Base-by-base conservation (phyloP, 257 asterid species). In the Solanum pinnatisectum region DNA sequence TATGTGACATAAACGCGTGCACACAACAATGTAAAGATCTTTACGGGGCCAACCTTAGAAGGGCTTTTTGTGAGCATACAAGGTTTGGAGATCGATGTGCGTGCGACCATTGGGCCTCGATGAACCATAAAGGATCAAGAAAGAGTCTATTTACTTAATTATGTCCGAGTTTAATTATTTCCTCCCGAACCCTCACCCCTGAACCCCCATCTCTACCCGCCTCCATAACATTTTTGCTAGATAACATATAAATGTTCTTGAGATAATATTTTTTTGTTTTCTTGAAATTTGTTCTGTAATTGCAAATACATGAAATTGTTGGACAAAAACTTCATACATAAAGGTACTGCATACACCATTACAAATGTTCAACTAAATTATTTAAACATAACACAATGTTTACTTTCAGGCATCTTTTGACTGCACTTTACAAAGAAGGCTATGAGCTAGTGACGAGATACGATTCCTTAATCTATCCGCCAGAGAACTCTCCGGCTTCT, bases 401-500 rank as follows among this genome's bases (percentile, higher is more conserved):
- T 30, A 7, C 36, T 39, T 84, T 90, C 85, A 94, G 25, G 89
- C 90, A 65, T 72, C 87, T 89, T 89, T 91, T 9, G 91, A 52
- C 90, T 87, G 89, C 89, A 87, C 36, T 88, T 89, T 93, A 18
- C 91, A 89, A 89, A 70, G 78, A 49, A 92, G 82, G 5, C 7
- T 33, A 25, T 91, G 84, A 84, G 87, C 46, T 68, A 89, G 56
- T 27, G 91, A 87, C 83, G 87, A 82, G 56, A 94, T 32, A 84
- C 84, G 42, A 59, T 60, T 83, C 89, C 83, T 87, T 87, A 91
- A 36, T 39, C 88, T 90, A 82, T 90, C 36, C 72, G 87, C 33
- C 8, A 91, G 11, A 71, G 91, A 46, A 37, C 88, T 77, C 18
- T 68, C 74, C 3, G 95, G 92, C 90, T 93, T 92, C 90, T 78